Evolutionary conservation across 441 rosid species (phyloP).

Genomic region (Biscutella auriculata): DNA sequence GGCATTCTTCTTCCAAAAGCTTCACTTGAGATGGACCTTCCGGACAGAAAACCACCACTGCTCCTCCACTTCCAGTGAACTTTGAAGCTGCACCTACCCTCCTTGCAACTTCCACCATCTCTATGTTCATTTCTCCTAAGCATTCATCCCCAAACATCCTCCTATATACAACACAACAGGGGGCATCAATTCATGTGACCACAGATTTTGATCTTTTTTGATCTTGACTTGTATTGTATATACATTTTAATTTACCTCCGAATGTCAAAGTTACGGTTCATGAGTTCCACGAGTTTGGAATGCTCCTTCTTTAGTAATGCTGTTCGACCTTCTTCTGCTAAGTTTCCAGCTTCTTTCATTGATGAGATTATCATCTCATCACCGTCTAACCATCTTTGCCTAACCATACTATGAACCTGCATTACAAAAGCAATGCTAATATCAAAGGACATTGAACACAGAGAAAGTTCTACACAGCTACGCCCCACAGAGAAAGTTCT

Average conservation of each 20-base stretch:
- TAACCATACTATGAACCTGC: slow-evolving; percentile 77
- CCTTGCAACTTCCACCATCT: slow-evolving; percentile 83
- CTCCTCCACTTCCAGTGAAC: slow-evolving; percentile 95
- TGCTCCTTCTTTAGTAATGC: slow-evolving; percentile 55
- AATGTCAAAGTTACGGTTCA: slow-evolving; percentile 75
- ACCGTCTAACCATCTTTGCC: slow-evolving; percentile 81
- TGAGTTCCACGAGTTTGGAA: slow-evolving; percentile 51
- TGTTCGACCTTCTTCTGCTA: slow-evolving; percentile 54
- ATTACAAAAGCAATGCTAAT: background rate
- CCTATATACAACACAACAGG: slow-evolving; percentile 22
- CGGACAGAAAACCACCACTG: slow-evolving; percentile 75
- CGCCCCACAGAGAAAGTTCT: background rate
- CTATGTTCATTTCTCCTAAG: slow-evolving; percentile 63
- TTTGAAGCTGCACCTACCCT: slow-evolving; percentile 73
- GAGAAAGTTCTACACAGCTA: background rate
- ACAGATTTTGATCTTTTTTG: background rate
- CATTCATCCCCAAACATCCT: slow-evolving; percentile 76
- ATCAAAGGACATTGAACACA: background rate
- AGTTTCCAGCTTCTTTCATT: slow-evolving; percentile 57
- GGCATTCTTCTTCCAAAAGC: slow-evolving; percentile 61
- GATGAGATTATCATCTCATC: slow-evolving; percentile 60
- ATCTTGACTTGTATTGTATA: background rate
- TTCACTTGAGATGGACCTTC: slow-evolving; percentile 49
- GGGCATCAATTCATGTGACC: background rate
- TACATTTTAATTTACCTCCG: slow-evolving; percentile 38